Evolutionary conservation across 1,139 yeast genomes (phyloP), one percentile per base, ranked within the genome.

Genomic region (Magnusiomyces fungicola): DNA sequence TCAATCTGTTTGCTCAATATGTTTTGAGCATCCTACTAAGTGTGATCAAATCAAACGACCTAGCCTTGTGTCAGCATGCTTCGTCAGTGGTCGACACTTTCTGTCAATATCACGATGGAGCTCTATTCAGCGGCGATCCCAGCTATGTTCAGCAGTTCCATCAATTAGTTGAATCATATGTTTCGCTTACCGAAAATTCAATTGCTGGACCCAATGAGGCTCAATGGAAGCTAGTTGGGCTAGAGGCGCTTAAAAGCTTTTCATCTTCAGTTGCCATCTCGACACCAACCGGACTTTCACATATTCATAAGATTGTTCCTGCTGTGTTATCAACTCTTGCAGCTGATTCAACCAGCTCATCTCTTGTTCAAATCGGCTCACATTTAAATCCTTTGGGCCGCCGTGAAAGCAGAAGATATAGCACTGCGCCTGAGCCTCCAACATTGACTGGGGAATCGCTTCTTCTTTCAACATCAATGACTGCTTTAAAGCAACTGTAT

Each of bases 1-100:
- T 92, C 63, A 88, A 86, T 55, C 83, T 89, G 36, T 83, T 88
- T 69, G 94, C 96, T 1, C 73, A 70, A 43, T 62, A 69, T 52
- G 66, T 71, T 3, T 62, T 70, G 23, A 59, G 62, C 7, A 63
- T 73, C 18, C 58, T 83, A 51, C 61, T 63, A 33, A 60, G 66
- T 9, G 73, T 80, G 18, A 58, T 80, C 43, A 59, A 68, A 21
- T 69, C 76, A 6, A 71, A 70, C 18, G 95, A 86, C 58, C 62
- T 83, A 47, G 69, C 78, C 0, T 68, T 83, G 16, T 72, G 78
- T 53, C 79, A 81, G 58, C 71, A 74, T 43, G 74, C 79, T 14
- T 50, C 55, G 12, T 50, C 58, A 38, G 61, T 65, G 48, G 85
- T 78, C 58, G 69, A 72, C 10, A 75, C 76, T 0, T 80, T 88